These are phyloP conservation scores for Mycena galericulata DNA, from an alignment of 768 basidiomycete genomes.

Conservation along the genomic window DNA sequence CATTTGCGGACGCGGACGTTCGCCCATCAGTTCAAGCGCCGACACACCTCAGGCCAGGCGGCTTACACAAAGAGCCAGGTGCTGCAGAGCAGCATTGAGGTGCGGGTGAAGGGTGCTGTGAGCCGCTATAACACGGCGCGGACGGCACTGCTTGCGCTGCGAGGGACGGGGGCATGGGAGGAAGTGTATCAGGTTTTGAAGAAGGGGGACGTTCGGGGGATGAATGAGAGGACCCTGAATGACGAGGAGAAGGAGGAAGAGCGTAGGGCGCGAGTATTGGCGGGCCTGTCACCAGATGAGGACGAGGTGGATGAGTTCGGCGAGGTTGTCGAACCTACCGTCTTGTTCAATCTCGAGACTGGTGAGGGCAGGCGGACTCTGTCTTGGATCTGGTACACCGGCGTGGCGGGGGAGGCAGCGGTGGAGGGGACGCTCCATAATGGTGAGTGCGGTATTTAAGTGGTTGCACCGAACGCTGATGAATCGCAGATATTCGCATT, in stretches of 20 bases:
- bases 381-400: slow-evolving; percentile 38
- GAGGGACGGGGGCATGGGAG: slow-evolving; percentile 33
- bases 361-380: slow-evolving; percentile 28
- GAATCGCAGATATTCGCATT: too few species aligned
- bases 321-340: not conserved
- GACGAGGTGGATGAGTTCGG: slow-evolving; percentile 4
- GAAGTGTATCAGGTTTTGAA: slow-evolving; percentile 10
- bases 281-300: slow-evolving; percentile 1
- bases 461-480: too few species aligned
- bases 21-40: slow-evolving; percentile 34
- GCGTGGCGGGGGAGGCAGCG: not conserved
- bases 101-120: slow-evolving; percentile 2
- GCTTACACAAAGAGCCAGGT: slow-evolving; percentile 31
- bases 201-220: slow-evolving; percentile 23
- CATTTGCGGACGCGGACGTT: slow-evolving; percentile 35
- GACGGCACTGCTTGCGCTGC: slow-evolving; percentile 3
- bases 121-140: slow-evolving; percentile 16
- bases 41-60: slow-evolving; percentile 28
- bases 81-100: slow-evolving; percentile 32
- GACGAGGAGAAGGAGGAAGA: slow-evolving; percentile 37
- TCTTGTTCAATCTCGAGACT: slow-evolving; percentile 13
- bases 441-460: slow-evolving; percentile 24
- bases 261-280: slow-evolving; percentile 9
- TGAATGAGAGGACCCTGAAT: slow-evolving; percentile 31
- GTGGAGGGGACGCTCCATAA: slow-evolving; percentile 12